phyloP scores from a whole-genome alignment of 2,329 filamentous ascomycete species.

The Peltaster fructicola region DNA sequence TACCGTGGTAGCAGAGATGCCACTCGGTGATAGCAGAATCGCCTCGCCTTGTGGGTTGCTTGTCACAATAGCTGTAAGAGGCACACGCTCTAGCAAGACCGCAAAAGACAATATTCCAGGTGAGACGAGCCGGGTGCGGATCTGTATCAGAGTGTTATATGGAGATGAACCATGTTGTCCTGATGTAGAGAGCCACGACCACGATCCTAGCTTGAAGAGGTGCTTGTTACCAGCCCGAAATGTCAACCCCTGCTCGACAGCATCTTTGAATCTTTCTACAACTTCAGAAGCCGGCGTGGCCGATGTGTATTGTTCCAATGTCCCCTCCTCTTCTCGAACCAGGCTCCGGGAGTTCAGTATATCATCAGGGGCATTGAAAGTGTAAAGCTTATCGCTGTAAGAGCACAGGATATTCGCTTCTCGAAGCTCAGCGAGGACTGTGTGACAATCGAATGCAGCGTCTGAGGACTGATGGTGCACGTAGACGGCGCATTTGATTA shows the following conservation, averaged over 20 bases:
- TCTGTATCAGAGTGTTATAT: no score
- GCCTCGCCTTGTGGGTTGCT: no score
- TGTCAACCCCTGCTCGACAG: not conserved
- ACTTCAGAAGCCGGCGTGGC: not conserved
- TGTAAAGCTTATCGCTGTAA: conserved; percentile 1
- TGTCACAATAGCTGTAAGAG: no score
- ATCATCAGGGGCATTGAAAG: conserved; percentile 7
- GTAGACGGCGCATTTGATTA: conserved; percentile 5
- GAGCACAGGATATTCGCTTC: conserved; percentile 8
- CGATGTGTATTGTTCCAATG: conserved; percentile 1
- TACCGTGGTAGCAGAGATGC: no score
- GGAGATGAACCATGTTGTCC: no score
- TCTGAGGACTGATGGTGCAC: conserved; percentile 2
- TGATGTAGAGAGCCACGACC: no score
- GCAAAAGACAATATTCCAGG: no score
- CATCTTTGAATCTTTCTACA: conserved; percentile 4
- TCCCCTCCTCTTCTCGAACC: conserved; percentile 1
- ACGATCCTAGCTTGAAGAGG: no score
- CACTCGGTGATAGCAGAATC: no score
- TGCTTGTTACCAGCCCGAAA: no score
- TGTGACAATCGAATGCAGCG: conserved; percentile 1
- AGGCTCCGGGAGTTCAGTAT: conserved; percentile 2
- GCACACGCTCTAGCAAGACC: no score
- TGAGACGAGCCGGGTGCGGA: no score
- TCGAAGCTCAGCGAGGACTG: conserved; percentile 5